phyloP scores from a whole-genome alignment of 2,329 filamentous ascomycete genomes.

The Ophiosphaerella narmari region DNA sequence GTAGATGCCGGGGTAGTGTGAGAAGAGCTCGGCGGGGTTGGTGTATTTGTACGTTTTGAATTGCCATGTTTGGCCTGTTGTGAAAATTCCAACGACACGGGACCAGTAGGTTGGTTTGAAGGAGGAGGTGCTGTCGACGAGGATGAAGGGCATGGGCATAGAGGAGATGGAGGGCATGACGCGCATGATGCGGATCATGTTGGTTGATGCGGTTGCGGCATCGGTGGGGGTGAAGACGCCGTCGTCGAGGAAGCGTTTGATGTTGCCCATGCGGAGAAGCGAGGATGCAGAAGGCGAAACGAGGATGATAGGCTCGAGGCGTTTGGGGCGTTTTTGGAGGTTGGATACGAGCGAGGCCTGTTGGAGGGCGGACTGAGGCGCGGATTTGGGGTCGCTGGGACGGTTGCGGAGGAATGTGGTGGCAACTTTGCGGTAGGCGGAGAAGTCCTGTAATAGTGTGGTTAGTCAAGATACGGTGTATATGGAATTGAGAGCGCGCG shows the following conservation, averaged over 20 bases:
- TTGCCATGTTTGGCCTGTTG: conserved; percentile 96
- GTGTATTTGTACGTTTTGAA: conserved; percentile 99
- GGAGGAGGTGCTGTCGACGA: conserved; percentile 89
- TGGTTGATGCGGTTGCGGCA: conserved; percentile 58
- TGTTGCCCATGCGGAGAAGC: conserved; percentile 91
- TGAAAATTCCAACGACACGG: conserved; percentile 93
- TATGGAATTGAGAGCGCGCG: conserved; percentile 1
- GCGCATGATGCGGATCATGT: conserved; percentile 85
- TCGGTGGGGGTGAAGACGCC: conserved; percentile 81
- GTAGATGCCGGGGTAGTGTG: conserved; percentile 83
- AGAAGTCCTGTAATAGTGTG: conserved; percentile 73
- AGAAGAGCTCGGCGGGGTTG: conserved; percentile 84
- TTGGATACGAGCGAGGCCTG: conserved; percentile 45
- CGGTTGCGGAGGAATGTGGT: conserved; percentile 70
- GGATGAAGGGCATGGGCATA: conserved; percentile 86
- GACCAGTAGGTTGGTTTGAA: conserved; percentile 99
- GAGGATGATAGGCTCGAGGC: conserved; percentile 83
- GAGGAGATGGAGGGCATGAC: conserved; percentile 69
- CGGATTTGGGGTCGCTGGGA: conserved; percentile 45
- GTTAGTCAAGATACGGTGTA: conserved; percentile 15
- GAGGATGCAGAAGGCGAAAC: conserved; percentile 95
- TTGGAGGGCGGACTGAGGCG: conserved; percentile 31
- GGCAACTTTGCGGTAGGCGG: conserved; percentile 85
- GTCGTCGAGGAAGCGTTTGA: conserved; percentile 88
- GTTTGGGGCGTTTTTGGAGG: conserved; percentile 49